Conservation (phyloP, 306 rosid species). For the Cicer chorassanicum region DNA sequence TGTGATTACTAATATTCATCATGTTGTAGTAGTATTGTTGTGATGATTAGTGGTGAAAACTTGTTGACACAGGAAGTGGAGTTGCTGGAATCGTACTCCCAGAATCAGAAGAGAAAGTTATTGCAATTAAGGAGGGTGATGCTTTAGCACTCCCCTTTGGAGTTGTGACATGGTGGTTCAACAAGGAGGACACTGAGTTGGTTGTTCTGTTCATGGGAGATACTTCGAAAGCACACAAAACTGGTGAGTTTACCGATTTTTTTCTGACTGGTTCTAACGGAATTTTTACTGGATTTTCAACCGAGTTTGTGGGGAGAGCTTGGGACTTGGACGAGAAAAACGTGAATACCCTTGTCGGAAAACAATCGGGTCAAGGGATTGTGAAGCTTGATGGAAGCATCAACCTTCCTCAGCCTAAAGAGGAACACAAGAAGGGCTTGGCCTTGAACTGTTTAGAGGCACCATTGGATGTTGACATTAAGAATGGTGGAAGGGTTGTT, state of each 20-base stretch:
- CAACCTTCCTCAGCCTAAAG: conserved; percentile 59
- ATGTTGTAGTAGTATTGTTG: background rate
- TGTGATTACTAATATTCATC: background rate
- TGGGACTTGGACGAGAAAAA: conserved; percentile 69
- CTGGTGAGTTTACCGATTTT: conserved; percentile 78
- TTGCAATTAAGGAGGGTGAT: conserved; percentile 75
- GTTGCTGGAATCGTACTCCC: conserved; percentile 71
- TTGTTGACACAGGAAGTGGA: conserved; percentile 53
- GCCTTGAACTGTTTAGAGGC: conserved; percentile 80
- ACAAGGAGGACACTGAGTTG: conserved; percentile 67
- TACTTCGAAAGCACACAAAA: conserved; percentile 70
- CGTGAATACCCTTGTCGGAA: conserved; percentile 59
- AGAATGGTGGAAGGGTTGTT: conserved; percentile 76
- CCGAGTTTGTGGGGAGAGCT: conserved; percentile 78
- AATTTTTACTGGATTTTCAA: conserved; percentile 71
- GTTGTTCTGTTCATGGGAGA: conserved; percentile 74
- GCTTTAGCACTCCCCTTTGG: conserved; percentile 81
- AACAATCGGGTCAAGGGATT: conserved; percentile 61
- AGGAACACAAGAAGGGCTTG: conserved; percentile 67
- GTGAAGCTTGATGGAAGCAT: conserved; percentile 52
- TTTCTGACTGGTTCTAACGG: conserved; percentile 69
- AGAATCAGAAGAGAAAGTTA: conserved; percentile 69
- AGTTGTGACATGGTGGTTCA: conserved; percentile 81
- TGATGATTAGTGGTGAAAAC: background rate
- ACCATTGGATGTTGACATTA: conserved; percentile 72